Evolutionary conservation across 2,329 filamentous ascomycete species (phyloP), one percentile per base, ranked within the genome.

Genomic region (Emergomyces pasteurianus): DNA sequence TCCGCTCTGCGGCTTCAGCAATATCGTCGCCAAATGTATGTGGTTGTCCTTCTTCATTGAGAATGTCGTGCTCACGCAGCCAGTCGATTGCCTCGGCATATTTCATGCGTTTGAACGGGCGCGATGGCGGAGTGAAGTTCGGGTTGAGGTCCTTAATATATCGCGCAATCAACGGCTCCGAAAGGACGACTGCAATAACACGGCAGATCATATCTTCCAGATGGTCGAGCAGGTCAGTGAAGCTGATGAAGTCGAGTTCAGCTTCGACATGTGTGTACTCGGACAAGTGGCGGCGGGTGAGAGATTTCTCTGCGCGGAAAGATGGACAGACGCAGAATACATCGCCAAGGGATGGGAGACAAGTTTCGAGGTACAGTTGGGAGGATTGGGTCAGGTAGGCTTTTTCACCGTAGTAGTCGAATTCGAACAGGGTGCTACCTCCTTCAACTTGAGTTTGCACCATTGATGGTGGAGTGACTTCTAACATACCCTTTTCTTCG

Each of bases 281-380:
- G 55, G 90, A 89, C 69, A 99, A 78, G 74, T 99, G 94, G 70
- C 94, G 89, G 64, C 94, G 88, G 57, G 94, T 99, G 61, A 97
- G 81, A 7, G 88, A 92, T 79, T 96, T 96, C 77, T 99, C 94
- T 16, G 94, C 94, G 64, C 94, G 92, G 86, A 99, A 99, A 1
- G 92, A 97, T 75, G 96, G 96, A 76, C 96, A 92, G 70, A 99
- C 92, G 73, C 92, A 97, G 83, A 95, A 99, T 59, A 96, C 91
- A 73, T 96, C 90, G 67, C 94, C 94, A 69, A 97, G 82, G 58
- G 88, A 90, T 12, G 92, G 90, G 38, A 99, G 80, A 66, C 87
- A 90, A 38, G 94, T 99, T 81, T 99, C 94, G 62, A 99, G 88
- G 77, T 99, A 99, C 59, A 99, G 85, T 77, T 99, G 94, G 40